Evolutionary conservation across 192 early-diverging fungal genomes (phyloP).

Genomic region (Linnemannia zychae): DNA sequence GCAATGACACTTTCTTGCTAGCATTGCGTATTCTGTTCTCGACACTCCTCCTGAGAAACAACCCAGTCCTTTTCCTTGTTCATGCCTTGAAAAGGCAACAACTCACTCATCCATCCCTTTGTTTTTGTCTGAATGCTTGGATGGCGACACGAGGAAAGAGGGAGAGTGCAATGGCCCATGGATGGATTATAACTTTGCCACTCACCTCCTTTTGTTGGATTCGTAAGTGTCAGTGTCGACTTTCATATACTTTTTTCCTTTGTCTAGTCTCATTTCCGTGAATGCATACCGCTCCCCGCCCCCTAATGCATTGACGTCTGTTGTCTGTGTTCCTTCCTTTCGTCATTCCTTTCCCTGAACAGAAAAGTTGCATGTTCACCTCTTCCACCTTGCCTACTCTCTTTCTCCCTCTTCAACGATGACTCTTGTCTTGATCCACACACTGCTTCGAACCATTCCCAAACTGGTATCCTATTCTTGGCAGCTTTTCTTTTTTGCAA

Average conservation of each 20-base stretch:
- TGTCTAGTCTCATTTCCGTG: neutral
- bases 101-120: neutral
- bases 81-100: conserved; percentile 4
- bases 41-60: conserved; percentile 7
- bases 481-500: no score
- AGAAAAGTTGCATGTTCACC: neutral
- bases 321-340: neutral
- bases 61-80: neutral
- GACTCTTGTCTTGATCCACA: neutral
- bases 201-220: neutral
- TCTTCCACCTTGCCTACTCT: neutral
- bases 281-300: neutral
- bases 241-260: neutral
- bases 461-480: neutral
- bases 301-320: neutral
- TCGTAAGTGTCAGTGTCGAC: no score
- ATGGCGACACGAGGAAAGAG: neutral
- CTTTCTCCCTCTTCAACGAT: neutral
- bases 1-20: no score
- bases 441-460: neutral
- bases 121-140: neutral
- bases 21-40: no score
- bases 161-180: neutral
- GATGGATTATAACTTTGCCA: neutral
- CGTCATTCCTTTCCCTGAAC: neutral